Conservation (phyloP, 2,329 filamentous ascomycete species). For the Aspergillus sp. region DNA sequence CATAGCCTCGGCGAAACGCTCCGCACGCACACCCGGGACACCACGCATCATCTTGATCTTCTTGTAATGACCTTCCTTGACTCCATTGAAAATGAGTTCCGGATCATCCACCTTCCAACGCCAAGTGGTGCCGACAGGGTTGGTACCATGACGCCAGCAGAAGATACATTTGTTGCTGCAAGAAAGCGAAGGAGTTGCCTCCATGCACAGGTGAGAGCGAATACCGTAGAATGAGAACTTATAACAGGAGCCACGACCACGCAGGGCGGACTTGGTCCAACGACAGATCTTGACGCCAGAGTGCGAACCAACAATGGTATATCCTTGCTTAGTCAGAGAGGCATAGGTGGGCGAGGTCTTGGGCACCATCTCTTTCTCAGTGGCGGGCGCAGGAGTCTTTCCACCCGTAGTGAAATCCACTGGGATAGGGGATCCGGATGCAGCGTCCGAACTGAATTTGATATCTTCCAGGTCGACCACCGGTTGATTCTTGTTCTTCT, state of each 20-base stretch:
- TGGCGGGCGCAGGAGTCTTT: slow-evolving; percentile 45
- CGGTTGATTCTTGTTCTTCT: slow-evolving; percentile 45
- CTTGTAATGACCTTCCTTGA: slow-evolving; percentile 89
- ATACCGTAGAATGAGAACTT: slow-evolving; percentile 98
- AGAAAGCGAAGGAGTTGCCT: slow-evolving; percentile 90
- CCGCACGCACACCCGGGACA: slow-evolving; percentile 86
- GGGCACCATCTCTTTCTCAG: slow-evolving; percentile 89
- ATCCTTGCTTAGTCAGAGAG: slow-evolving; percentile 92
- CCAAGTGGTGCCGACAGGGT: slow-evolving; percentile 95
- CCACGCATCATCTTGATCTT: slow-evolving; percentile 98
- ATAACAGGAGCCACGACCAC: slow-evolving; percentile 93
- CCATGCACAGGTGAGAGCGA: slow-evolving; percentile 95
- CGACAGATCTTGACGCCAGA: slow-evolving; percentile 97
- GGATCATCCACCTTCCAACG: slow-evolving; percentile 93
- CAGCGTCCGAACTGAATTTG: slow-evolving; percentile 45
- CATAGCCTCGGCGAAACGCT: slow-evolving; percentile 91
- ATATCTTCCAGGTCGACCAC: slow-evolving; percentile 86
- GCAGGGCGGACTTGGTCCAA: slow-evolving; percentile 96
- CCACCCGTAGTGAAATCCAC: slow-evolving; percentile 74
- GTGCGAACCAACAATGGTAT: slow-evolving; percentile 91
- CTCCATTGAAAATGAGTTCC: slow-evolving; percentile 83
- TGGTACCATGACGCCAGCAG: slow-evolving; percentile 97
- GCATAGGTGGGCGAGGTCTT: slow-evolving; percentile 84
- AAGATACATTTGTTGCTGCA: slow-evolving; percentile 99
- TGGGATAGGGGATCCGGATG: slow-evolving; percentile 59